These are phyloP conservation scores for Leccinum solheimii DNA, from an alignment of 1,284 basidiomycete genomes.

Conservation along the genomic window DNA sequence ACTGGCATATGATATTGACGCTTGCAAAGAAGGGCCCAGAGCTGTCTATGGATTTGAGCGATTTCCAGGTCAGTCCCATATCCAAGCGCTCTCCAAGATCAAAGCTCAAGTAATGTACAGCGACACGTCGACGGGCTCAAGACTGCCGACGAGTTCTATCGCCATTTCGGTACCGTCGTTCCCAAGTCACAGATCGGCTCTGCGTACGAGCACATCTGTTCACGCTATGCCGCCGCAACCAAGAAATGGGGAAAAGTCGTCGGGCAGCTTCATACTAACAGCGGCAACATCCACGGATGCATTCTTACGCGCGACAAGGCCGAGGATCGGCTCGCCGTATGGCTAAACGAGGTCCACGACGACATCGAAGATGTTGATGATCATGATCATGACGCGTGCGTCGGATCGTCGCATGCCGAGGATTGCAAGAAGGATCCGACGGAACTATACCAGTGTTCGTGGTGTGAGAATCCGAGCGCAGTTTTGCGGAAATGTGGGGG, in stretches of 20 bases:
- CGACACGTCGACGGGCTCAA: conserved; percentile 44
- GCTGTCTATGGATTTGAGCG: conserved; percentile 45
- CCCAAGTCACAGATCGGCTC: conserved; percentile 50
- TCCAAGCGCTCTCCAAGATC: neutral
- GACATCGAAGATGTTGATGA: conserved; percentile 37
- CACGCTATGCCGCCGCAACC: conserved; percentile 42
- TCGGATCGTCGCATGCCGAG: conserved; percentile 32
- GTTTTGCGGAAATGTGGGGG: conserved; percentile 51
- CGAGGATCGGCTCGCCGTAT: conserved; percentile 53
- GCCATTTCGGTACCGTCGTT: conserved; percentile 41
- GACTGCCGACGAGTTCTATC: conserved; percentile 48
- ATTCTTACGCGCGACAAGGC: conserved; percentile 36
- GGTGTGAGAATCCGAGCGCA: conserved; percentile 59
- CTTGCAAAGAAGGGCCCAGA: conserved; percentile 50
- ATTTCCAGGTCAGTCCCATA: conserved; percentile 44
- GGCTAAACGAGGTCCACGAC: conserved; percentile 46
- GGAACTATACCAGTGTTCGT: conserved; percentile 52
- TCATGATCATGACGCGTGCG: conserved; percentile 15
- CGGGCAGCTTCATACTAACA: conserved; percentile 37
- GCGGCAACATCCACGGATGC: conserved; percentile 17
- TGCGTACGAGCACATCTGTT: conserved; percentile 46
- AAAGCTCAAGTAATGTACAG: conserved; percentile 28
- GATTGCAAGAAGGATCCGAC: conserved; percentile 38
- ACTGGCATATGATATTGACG: conserved; percentile 55
- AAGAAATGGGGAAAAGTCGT: conserved; percentile 48